Base-by-base conservation (phyloP, 768 basidiomycete species). In the Rhodotorula kratochvilovae region DNA sequence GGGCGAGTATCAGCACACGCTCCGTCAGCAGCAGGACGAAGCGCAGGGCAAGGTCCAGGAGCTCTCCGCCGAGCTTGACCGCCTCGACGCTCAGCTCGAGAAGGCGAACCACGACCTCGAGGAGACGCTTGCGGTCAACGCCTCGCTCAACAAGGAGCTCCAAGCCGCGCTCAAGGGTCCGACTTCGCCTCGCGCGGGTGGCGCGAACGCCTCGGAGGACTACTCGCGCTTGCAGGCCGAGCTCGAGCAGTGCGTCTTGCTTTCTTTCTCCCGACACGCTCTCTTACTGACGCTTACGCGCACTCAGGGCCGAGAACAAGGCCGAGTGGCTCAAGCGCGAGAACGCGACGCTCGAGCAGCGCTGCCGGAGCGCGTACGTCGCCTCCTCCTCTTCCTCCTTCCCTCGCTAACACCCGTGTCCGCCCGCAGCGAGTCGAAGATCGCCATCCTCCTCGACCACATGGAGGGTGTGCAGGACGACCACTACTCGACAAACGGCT, bases 291-390 rank as follows among this genome's bases (percentile, higher is more conserved):
- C 48, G 4, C 33, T 33, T 36, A 25, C 69, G n/a, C n/a, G n/a
- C n/a, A n/a, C n/a, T n/a, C n/a, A 66, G 68, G 16, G 74, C 73
- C 2, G 55, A 66, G 46, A 76, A 71, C 67, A 74, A 76, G 36
- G 57, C 90, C 48, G 91, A 94, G 81, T 89, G 88, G 79, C 86
- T 96, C 72, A 88, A 87, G 80, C 86, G 84, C 79, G 91, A 95
- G 79, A 93, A 92, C 80, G 84, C 86, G 27, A 84, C 82, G 7
- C 75, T 77, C 46, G 75, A 76, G 51, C 51, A 72, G 33, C 70
- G 75, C 5, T 76, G 73, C 60, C 63, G 62, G 13, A 61, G 62
- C 1, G 73, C 73, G 73, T 71, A 11, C 46, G 73, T 66, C 54
- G 25, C 45, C 23, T 23, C 27, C n/a, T 33, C 12, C 11, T 29